Conservation (phyloP, 2,329 filamentous ascomycete genomes). For the Colletotrichum siamense region DNA sequence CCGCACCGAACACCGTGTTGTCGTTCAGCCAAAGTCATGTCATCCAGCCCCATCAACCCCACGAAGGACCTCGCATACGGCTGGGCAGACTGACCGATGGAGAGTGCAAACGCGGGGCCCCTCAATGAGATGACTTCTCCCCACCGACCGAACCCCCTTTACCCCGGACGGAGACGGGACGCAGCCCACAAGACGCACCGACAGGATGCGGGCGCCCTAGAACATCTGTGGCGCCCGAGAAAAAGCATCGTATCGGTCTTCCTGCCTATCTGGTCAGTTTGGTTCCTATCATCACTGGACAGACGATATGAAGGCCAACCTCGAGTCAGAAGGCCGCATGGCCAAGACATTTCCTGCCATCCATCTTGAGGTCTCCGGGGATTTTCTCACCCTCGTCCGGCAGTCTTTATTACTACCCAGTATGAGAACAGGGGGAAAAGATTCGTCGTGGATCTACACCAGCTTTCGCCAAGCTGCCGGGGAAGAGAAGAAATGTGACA, state of each 20-base stretch:
- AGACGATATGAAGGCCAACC: not conserved
- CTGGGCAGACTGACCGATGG: not conserved
- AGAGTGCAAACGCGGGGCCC: not conserved
- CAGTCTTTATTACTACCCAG: not conserved
- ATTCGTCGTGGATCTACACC: not conserved
- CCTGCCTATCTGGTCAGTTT: not conserved
- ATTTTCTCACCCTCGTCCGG: not conserved
- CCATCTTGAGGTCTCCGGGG: not conserved
- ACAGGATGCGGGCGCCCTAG: not conserved
- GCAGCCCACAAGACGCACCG: not conserved
- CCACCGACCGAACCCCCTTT: not conserved
- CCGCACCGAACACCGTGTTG: not conserved
- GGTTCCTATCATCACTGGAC: not conserved
- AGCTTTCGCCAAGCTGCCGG: slow-evolving; percentile 8
- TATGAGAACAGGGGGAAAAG: not conserved
- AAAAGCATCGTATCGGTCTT: not conserved
- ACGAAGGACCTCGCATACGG: not conserved
- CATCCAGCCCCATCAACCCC: not conserved
- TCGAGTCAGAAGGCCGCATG: slow-evolving; percentile 15
- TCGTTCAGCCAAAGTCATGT: not conserved
- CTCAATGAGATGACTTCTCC: not conserved
- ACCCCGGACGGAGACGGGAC: not conserved
- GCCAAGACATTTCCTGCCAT: slow-evolving; percentile 1
- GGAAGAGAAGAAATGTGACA: not conserved
- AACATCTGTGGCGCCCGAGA: not conserved